phyloP scores from a whole-genome alignment of 257 asterid species.

The Coffea canephora region DNA sequence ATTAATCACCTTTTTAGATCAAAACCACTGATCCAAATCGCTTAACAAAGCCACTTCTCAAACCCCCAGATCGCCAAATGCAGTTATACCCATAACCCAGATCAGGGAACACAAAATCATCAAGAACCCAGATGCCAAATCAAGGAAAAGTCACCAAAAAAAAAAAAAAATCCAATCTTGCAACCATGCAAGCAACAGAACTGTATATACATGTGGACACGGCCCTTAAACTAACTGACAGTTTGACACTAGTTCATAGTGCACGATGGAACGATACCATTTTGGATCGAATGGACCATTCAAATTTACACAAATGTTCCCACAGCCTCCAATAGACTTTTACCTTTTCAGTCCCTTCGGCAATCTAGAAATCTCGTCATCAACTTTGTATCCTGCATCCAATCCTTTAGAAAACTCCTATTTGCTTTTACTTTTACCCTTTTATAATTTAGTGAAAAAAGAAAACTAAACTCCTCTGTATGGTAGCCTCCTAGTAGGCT shows the following conservation, averaged over 20 bases:
- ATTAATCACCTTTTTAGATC: slow-evolving; percentile 13
- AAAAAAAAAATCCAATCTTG: slow-evolving; percentile 12
- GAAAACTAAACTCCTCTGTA: no score
- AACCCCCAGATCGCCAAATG: slow-evolving; percentile 23
- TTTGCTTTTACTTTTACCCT: neutral
- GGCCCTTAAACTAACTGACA: neutral
- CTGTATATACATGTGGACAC: slow-evolving; percentile 2
- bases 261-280: slow-evolving; percentile 2
- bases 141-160: slow-evolving; percentile 5
- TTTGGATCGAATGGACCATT: neutral
- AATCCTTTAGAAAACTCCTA: neutral
- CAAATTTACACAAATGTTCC: neutral
- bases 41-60: slow-evolving; percentile 4
- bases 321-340: neutral
- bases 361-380: slow-evolving; percentile 15
- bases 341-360: slow-evolving; percentile 16
- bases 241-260: slow-evolving; percentile 2
- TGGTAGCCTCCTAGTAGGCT: neutral
- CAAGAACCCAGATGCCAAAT: slow-evolving; percentile 27
- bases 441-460: neutral
- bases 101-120: slow-evolving; percentile 17
- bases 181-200: neutral
- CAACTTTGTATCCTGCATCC: slow-evolving; percentile 6
- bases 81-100: slow-evolving; percentile 13
- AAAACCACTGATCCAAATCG: slow-evolving; percentile 19